phyloP scores from a whole-genome alignment of 2,329 filamentous ascomycete genomes.

The Arthrocladium fulminans region DNA sequence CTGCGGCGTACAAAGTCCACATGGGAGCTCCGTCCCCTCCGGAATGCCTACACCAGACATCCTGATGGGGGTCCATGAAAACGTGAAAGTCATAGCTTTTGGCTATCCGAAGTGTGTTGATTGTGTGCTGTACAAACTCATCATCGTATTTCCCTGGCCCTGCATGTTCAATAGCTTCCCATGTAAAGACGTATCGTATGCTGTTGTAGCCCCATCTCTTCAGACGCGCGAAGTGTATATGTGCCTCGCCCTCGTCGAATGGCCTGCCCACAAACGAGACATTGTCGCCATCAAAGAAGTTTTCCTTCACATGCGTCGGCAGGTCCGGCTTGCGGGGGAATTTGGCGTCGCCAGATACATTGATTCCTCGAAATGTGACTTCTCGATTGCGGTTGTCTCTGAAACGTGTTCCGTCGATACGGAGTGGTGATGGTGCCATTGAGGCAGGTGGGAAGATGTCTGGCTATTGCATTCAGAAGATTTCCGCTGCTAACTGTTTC shows the following conservation, averaged over 20 bases:
- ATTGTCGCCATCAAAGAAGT: constrained; percentile 87
- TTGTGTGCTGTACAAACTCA: constrained; percentile 84
- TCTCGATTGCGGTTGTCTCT: constrained; percentile 73
- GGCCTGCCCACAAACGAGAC: constrained; percentile 83
- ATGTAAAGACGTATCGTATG: constrained; percentile 93
- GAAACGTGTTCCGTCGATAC: constrained; percentile 78
- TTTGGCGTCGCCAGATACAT: constrained; percentile 84
- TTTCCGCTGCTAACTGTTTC: no score
- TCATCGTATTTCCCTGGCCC: constrained; percentile 91
- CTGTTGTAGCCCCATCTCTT: constrained; percentile 91
- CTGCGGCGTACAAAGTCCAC: constrained; percentile 95
- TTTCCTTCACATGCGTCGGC: constrained; percentile 65
- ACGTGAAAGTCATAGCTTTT: constrained; percentile 90
- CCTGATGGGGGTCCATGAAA: constrained; percentile 98
- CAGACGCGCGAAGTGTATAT: constrained; percentile 74
- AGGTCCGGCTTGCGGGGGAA: constrained; percentile 71
- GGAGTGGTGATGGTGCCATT: constrained; percentile 69
- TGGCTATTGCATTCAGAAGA: not conserved
- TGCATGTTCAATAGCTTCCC: constrained; percentile 94
- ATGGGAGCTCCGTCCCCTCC: constrained; percentile 92
- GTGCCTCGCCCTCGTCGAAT: constrained; percentile 73
- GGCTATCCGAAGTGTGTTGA: constrained; percentile 70
- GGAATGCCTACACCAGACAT: constrained; percentile 95
- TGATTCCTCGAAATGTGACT: constrained; percentile 85
- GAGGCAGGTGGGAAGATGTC: not conserved